Conservation (phyloP, 2,329 filamentous ascomycete genomes). For the Lecanoromycetidae sp. region DNA sequence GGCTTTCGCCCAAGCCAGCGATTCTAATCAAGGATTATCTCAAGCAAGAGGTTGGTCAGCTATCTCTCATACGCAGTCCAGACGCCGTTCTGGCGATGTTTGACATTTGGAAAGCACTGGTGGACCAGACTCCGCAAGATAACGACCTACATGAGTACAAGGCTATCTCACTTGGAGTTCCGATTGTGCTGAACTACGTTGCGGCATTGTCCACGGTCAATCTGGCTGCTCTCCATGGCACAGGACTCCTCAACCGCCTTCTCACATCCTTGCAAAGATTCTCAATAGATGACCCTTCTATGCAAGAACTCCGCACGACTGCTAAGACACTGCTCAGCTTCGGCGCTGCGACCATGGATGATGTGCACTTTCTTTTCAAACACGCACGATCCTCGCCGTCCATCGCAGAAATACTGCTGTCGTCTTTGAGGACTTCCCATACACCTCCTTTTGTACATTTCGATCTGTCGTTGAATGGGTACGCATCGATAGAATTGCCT, state of each 20-base stretch:
- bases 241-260: conserved; percentile 13
- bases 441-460: conserved; percentile 84
- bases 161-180: neutral
- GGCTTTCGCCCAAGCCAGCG: neutral
- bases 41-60: conserved; percentile 11
- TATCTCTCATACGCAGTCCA: conserved; percentile 19
- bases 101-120: conserved; percentile 14
- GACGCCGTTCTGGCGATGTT: conserved; percentile 20
- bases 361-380: conserved; percentile 66
- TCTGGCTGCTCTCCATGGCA: conserved; percentile 15
- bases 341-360: conserved; percentile 37
- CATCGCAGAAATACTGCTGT: conserved; percentile 57
- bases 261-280: conserved; percentile 4
- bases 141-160: neutral
- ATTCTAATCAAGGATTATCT: conserved; percentile 26
- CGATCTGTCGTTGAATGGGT: conserved; percentile 77
- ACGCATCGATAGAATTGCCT: conserved; percentile 78
- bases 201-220: conserved; percentile 10
- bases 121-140: neutral
- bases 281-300: neutral
- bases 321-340: conserved; percentile 11
- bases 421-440: conserved; percentile 61
- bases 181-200: conserved; percentile 2
- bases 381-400: conserved; percentile 40
- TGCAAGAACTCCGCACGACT: conserved; percentile 6